A percentile compares a stretch with the other conserved stretches of the same genome.
phyloP scores from a whole-genome alignment of 192 early-diverging fungal genomes.

The Blastocladiella britannica region DNA sequence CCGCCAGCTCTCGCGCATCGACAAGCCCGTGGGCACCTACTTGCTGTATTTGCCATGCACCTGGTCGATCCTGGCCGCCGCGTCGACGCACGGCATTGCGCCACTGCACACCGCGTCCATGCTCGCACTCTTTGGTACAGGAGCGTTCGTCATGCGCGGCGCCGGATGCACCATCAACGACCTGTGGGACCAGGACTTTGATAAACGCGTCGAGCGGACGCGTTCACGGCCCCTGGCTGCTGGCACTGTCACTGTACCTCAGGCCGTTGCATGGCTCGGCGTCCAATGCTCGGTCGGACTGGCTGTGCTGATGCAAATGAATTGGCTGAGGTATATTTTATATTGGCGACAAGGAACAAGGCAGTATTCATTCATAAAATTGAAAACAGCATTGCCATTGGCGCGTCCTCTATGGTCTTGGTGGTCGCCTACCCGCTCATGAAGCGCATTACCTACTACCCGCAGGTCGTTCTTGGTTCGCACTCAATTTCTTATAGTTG shows the following conservation, averaged over 20 bases:
- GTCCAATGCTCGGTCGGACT: constrained; percentile 59
- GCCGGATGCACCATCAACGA: constrained; percentile 96
- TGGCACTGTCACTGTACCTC: constrained; percentile 38
- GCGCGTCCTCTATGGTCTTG: constrained; percentile 54
- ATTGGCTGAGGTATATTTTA: constrained; percentile 48
- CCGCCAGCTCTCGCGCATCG: constrained; percentile 50
- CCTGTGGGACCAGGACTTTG: constrained; percentile 82
- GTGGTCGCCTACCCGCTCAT: constrained; percentile 72
- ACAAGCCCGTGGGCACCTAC: constrained; percentile 84
- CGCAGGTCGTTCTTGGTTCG: constrained; percentile 59
- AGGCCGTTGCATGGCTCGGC: constrained; percentile 60
- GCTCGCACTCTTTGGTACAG: constrained; percentile 60
- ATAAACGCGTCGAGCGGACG: constrained; percentile 66
- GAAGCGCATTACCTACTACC: constrained; percentile 93
- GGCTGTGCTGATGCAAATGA: constrained; percentile 69
- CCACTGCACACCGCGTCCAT: constrained; percentile 30
- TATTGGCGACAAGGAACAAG: not conserved
- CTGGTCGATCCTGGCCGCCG: constrained; percentile 54
- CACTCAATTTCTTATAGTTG: not conserved
- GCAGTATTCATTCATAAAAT: not conserved
- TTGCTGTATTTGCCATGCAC: constrained; percentile 78
- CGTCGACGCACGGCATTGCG: constrained; percentile 31
- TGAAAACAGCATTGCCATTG: constrained; percentile 33
- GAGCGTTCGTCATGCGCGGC: constrained; percentile 78
- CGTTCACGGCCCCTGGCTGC: constrained; percentile 60